These are phyloP conservation scores for Chalciporus sp. DNA, from an alignment of 1,284 basidiomycete genomes.

Conservation along the genomic window DNA sequence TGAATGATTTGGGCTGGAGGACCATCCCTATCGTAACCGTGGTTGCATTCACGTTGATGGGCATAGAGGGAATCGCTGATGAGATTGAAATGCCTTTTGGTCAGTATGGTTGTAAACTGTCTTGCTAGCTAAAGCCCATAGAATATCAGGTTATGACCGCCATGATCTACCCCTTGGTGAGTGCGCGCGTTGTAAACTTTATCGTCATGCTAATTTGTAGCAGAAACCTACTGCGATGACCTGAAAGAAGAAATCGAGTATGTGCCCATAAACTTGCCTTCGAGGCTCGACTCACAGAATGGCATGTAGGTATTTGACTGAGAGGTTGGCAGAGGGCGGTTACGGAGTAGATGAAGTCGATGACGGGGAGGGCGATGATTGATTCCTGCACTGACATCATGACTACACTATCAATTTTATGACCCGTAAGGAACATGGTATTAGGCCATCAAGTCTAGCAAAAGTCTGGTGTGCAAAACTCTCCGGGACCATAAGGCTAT, in stretches of 20 bases:
- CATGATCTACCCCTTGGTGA: constrained; percentile 71
- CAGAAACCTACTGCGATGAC: constrained; percentile 83
- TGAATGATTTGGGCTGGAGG: constrained; percentile 77
- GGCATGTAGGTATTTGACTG: constrained; percentile 67
- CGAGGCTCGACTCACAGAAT: constrained; percentile 9
- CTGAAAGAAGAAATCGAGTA: constrained; percentile 83
- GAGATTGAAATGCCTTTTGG: constrained; percentile 91
- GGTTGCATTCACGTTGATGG: constrained; percentile 89
- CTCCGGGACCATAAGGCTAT: constrained; percentile 93
- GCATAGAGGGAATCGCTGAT: constrained; percentile 90
- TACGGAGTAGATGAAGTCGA: constrained; percentile 66
- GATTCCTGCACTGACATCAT: constrained; percentile 5
- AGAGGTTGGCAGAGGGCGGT: constrained; percentile 77
- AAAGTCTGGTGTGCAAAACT: constrained; percentile 89
- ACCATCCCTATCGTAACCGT: constrained; percentile 83
- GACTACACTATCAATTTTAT: not conserved
- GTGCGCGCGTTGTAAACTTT: constrained; percentile 20
- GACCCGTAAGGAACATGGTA: not conserved
- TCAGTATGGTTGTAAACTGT: constrained; percentile 32
- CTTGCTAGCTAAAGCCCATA: constrained; percentile 2
- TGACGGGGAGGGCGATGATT: constrained; percentile 79
- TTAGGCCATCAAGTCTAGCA: constrained; percentile 46
- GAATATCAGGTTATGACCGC: constrained; percentile 53
- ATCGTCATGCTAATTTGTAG: constrained; percentile 17
- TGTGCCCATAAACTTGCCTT: not conserved